Conservation (phyloP, 2,329 filamentous ascomycete genomes). For the Pseudocercospora ulei region DNA sequence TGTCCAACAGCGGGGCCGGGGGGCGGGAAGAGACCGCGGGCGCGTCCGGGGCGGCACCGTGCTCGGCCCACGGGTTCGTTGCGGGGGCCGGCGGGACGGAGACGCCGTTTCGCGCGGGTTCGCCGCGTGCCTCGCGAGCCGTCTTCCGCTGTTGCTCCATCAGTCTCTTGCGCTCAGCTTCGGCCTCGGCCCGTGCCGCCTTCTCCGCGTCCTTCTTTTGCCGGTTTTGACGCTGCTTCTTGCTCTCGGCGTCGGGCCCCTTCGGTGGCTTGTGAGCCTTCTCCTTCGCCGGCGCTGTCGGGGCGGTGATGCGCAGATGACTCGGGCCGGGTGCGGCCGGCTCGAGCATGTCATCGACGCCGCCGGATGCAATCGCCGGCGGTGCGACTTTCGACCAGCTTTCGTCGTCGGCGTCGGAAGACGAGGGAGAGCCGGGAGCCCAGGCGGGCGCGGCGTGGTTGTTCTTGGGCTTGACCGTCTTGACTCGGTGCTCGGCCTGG, state of each 20-base stretch:
- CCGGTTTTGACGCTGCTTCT: conserved; percentile 91
- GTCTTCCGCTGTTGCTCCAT: conserved; percentile 74
- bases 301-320: conserved; percentile 67
- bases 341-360: conserved; percentile 89
- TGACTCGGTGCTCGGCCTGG: conserved; percentile 40
- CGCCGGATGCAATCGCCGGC: conserved; percentile 52
- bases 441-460: conserved; percentile 35
- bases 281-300: conserved; percentile 44
- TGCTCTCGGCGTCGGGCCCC: conserved; percentile 61
- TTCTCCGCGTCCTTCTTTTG: conserved; percentile 78
- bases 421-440: conserved; percentile 46
- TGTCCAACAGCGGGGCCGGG: conserved; percentile 40
- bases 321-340: conserved; percentile 56
- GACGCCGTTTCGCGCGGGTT: conserved; percentile 68
- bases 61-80: conserved; percentile 47
- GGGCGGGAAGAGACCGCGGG: conserved; percentile 10
- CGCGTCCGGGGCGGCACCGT: conserved; percentile 16
- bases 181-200: conserved; percentile 62
- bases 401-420: conserved; percentile 70
- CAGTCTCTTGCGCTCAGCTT: conserved; percentile 64
- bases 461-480: conserved; percentile 44
- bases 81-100: conserved; percentile 41
- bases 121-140: conserved; percentile 72
- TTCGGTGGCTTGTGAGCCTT: conserved; percentile 52
- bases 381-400: conserved; percentile 61